Evolutionary conservation across 352 stramenopile species (phyloP).

Genomic region (Globisporangium megalacanthum): DNA sequence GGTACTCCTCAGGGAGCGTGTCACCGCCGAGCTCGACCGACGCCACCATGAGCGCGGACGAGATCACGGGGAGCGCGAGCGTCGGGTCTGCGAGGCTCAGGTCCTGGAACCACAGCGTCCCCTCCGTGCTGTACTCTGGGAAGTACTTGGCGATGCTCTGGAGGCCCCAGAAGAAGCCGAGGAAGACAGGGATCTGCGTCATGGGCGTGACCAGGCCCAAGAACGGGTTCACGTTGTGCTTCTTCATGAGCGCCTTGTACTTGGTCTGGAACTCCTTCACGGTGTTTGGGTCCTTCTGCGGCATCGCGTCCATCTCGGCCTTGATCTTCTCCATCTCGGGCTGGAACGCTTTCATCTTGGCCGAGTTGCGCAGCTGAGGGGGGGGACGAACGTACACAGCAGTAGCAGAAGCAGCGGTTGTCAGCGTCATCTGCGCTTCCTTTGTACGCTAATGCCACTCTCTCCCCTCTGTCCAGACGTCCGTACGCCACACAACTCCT

Average conservation of each 20-base stretch:
- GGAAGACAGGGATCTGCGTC: constrained; percentile 75
- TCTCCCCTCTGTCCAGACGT: too few species aligned
- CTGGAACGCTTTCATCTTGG: constrained; percentile 80
- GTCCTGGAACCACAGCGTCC: constrained; percentile 78
- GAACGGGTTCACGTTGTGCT: constrained; percentile 78
- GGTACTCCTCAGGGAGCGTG: constrained; percentile 51
- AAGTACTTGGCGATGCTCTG: constrained; percentile 79
- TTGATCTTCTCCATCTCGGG: constrained; percentile 82
- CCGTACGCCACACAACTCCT: too few species aligned
- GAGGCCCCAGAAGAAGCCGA: constrained; percentile 84
- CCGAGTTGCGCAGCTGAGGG: constrained; percentile 70
- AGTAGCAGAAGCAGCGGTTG: neutral
- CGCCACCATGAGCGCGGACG: constrained; percentile 69
- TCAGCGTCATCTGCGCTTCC: too few species aligned
- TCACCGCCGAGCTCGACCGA: constrained; percentile 74
- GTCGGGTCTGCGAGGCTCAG: constrained; percentile 70
- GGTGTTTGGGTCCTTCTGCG: constrained; percentile 37
- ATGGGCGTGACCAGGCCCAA: constrained; percentile 65
- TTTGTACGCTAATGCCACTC: too few species aligned
- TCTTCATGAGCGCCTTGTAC: constrained; percentile 79
- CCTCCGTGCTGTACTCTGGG: constrained; percentile 64
- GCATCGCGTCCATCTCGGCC: constrained; percentile 52
- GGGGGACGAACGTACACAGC: neutral
- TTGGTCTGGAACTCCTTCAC: constrained; percentile 59
- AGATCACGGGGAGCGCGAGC: constrained; percentile 75